A percentile compares a stretch with the other conserved stretches of the same genome.
phyloP scores from a whole-genome alignment of 371 early-diverging fungal species.

The Circinella minor region DNA sequence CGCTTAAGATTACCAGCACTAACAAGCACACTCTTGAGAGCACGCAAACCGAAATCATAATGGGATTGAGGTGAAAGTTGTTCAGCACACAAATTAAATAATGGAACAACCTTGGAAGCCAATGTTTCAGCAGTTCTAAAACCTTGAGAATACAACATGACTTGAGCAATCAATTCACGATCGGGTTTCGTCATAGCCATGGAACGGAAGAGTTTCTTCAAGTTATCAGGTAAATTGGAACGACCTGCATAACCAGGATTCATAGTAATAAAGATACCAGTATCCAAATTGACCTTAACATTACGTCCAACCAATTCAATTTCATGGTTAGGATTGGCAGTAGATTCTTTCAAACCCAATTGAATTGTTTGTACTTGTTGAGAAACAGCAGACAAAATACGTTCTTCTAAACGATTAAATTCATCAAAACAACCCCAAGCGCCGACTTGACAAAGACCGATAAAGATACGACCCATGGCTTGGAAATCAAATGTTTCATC shows the following conservation, averaged over 20 bases:
- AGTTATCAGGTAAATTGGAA: slow-evolving; percentile 97
- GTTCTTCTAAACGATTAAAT: slow-evolving; percentile 98
- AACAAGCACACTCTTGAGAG: slow-evolving; percentile 97
- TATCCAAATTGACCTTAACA: slow-evolving; percentile 85
- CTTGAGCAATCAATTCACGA: slow-evolving; percentile 96
- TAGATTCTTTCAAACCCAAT: slow-evolving; percentile 82
- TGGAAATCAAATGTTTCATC: slow-evolving; percentile 99
- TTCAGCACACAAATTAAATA: slow-evolving; percentile 94
- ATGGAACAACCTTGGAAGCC: slow-evolving; percentile 95
- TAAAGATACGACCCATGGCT: slow-evolving; percentile 99
- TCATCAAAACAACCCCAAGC: slow-evolving; percentile 99
- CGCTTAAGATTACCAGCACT: slow-evolving; percentile 98
- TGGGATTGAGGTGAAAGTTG: slow-evolving; percentile 95
- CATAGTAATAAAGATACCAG: slow-evolving; percentile 99
- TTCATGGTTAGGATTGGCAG: slow-evolving; percentile 67
- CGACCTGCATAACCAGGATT: slow-evolving; percentile 99
- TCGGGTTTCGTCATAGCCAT: slow-evolving; percentile 99
- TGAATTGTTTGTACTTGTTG: slow-evolving; percentile 99
- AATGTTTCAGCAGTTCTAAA: slow-evolving; percentile 95
- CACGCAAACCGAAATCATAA: slow-evolving; percentile 99
- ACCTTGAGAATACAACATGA: slow-evolving; percentile 98
- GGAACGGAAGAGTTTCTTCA: slow-evolving; percentile 97
- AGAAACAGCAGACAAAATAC: slow-evolving; percentile 97
- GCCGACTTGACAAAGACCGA: slow-evolving; percentile 97
- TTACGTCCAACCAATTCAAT: slow-evolving; percentile 93